Evolutionary conservation across 1,139 yeast genomes (phyloP), one percentile per base, ranked within the genome.

Genomic region (Kodamaea alishanica): DNA sequence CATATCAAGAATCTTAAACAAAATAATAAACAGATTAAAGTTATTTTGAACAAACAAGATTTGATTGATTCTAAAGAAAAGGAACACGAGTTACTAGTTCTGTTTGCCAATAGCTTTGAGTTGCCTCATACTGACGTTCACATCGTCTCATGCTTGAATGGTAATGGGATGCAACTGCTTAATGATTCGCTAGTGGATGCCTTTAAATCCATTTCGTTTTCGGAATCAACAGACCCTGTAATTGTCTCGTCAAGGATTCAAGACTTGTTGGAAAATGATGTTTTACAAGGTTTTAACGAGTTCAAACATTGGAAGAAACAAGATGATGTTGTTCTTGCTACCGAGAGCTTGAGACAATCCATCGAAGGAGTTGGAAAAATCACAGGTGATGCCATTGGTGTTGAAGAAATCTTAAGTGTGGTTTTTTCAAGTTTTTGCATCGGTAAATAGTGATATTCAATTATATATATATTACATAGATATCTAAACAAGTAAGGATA

Each of bases 351-450:
- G 32, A 73, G 77, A 37, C 77, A 76, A 42, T 81, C 96, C 0
- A 79, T 84, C 9, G 90, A 84, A 24, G 97, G 97, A 0, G 84
- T 92, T 29, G 97, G 97, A 0, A 85, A 82, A 53, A 84, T 92
- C 28, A 89, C 97, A 0, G 98, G 98, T 0, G 84, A 85, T 34
- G 77, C 89, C 0, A 80, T 92, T 9, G 96, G 95, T 0, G 75
- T 90, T 0, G 97, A 92, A 53, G 98, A 92, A 55, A 80, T 94
- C 1, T 65, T 94, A 8, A 97, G 94, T 0, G 92, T 86, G 3
- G 95, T 92, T 0, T 92, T 92, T 56, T 81, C 95, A 5, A 85
- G 80, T 47, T 94, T 92, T 56, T 92, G 98, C 60, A 88, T 92
- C 32, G 98, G 98, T 5, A 92, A 92, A 60, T 92, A 67, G 38